Evolutionary conservation across 371 early-diverging fungal genomes (phyloP), one percentile per base, ranked within the genome.

Genomic region (Mucor velutinosus): DNA sequence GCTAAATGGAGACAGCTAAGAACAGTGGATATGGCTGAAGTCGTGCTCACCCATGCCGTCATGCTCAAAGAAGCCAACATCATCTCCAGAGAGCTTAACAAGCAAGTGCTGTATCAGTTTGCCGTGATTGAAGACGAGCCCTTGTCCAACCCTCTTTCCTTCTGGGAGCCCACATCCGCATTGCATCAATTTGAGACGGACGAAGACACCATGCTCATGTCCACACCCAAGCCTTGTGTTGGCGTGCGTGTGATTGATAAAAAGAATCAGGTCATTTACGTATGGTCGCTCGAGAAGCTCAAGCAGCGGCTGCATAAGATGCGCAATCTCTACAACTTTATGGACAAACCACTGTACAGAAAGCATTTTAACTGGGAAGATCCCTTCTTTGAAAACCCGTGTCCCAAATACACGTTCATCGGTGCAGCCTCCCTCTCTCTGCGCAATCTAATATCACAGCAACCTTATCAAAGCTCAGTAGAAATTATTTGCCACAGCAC

Each of bases 21-120:
- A 39, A 83, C 80, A 32, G 90, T 94, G 15, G 75, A 79, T n/a
- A 89, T 94, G 76, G 92, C 93, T 5, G 90, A 93, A 68, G 80
- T 80, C 10, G 85, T 94, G 21, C 71, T 92, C 43, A 87, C 86
- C 11, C 84, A 90, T 55, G 92, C 92, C 0, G 86, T 90, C 4
- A 68, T 90, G 64, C 69, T 96, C 45, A 95, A 95, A 74, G 94
- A 95, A 65, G 95, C 95, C 62, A 96, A 95, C 67, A 86, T 94
- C 15, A 93, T 94, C 23, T 87, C 92, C 62, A 84, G 87, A 51
- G 94, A 96, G 67, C 79, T 95, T 12, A 84, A 82, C 6, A 93
- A 93, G 64, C 77, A 91, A 35, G 91, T 93, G 3, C 76, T 90
- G 6, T 96, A 93, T 72, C 95, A 95, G 73, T 91, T 95, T 68